A percentile compares a stretch with the other conserved stretches of the same genome.
phyloP scores from a whole-genome alignment of 176 grass and related monocot species.

The Aegilops sharonensis region DNA sequence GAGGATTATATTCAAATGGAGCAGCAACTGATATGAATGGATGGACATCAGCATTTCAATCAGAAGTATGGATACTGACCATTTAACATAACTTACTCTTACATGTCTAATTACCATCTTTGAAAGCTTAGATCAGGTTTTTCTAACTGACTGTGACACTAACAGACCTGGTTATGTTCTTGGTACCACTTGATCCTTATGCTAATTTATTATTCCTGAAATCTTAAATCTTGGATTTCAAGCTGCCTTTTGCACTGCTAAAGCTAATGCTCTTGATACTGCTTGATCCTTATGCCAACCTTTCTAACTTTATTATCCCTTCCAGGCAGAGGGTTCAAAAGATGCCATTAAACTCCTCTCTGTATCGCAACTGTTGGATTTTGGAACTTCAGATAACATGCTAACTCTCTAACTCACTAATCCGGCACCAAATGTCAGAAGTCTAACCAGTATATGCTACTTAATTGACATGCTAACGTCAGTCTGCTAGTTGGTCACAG shows the following conservation, averaged over 20 bases:
- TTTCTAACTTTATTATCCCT: constrained; percentile 36
- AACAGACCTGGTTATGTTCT: constrained; percentile 23
- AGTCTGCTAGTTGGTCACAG: constrained; percentile 33
- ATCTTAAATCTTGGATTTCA: constrained; percentile 50
- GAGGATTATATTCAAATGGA: constrained; percentile 86
- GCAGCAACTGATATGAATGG: constrained; percentile 77
- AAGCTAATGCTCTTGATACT: constrained; percentile 27
- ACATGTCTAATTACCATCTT: constrained; percentile 68
- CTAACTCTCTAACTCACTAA: constrained; percentile 46
- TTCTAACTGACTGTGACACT: constrained; percentile 64
- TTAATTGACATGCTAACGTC: constrained; percentile 48
- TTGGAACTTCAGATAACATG: constrained; percentile 42
- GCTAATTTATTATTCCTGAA: constrained; percentile 47
- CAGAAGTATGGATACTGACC: constrained; percentile 99
- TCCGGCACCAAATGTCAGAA: neutral
- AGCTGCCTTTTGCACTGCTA: constrained; percentile 49
- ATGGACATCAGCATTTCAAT: constrained; percentile 90
- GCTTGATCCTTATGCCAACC: constrained; percentile 42
- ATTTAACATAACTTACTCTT: constrained; percentile 94
- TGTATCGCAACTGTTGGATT: constrained; percentile 33
- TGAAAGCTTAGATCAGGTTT: constrained; percentile 48
- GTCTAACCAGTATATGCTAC: constrained; percentile 25
- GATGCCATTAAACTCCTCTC: constrained; percentile 32
- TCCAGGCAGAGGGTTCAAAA: constrained; percentile 40
- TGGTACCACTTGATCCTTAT: constrained; percentile 20